Conservation (phyloP, 1,139 yeast genomes). For the Pichia sp. region DNA sequence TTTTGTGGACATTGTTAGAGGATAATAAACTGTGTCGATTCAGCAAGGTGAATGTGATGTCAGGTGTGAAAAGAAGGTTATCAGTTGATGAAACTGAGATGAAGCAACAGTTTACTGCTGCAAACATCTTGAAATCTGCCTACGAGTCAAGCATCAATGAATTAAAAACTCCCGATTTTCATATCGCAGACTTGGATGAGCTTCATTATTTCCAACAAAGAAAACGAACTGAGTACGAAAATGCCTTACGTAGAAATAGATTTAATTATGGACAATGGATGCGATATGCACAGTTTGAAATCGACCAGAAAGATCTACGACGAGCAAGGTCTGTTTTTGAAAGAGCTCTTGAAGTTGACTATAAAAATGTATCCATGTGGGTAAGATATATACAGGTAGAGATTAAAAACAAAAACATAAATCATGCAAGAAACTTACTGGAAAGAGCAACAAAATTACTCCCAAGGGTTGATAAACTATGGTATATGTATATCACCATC, state of each 20-base stretch:
- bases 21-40: too few species aligned
- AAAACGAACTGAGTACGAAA: constrained; percentile 79
- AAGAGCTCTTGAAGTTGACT: constrained; percentile 75
- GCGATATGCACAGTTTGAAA: constrained; percentile 85
- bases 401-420: constrained; percentile 63
- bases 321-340: constrained; percentile 84
- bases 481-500: constrained; percentile 78
- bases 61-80: constrained; percentile 3
- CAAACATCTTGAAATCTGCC: constrained; percentile 53
- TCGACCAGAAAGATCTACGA: constrained; percentile 68
- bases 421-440: constrained; percentile 83
- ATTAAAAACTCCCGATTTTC: constrained; percentile 41
- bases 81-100: neutral
- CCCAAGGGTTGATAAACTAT: constrained; percentile 78
- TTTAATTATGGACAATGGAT: constrained; percentile 86
- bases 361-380: constrained; percentile 81
- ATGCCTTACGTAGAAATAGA: constrained; percentile 76
- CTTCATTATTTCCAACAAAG: constrained; percentile 68
- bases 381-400: constrained; percentile 77
- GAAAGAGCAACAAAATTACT: constrained; percentile 72
- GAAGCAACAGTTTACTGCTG: constrained; percentile 35
- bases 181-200: constrained; percentile 77
- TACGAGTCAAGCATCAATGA: constrained; percentile 45
- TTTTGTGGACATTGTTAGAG: too few species aligned
- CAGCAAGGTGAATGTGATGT: constrained; percentile 1